Conservation (phyloP, 2,329 filamentous ascomycete species). For the Aspergillus ibericus region DNA sequence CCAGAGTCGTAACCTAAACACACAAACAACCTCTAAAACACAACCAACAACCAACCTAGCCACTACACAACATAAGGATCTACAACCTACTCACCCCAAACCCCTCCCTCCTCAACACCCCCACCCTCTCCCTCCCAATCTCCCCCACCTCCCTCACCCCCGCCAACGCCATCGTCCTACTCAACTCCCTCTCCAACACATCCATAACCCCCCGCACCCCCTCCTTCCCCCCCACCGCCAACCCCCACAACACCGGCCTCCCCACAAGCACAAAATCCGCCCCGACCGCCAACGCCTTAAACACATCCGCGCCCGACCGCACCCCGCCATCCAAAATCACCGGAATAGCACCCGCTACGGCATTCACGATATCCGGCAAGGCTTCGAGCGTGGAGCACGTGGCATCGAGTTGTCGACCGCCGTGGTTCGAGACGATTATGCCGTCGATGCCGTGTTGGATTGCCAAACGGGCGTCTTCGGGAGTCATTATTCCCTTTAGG, state of each 20-base stretch:
- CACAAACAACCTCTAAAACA: too few species aligned
- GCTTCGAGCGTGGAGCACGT: conserved; percentile 61
- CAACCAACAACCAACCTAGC: too few species aligned
- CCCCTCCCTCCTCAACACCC: not conserved
- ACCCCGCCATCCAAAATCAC: conserved; percentile 64
- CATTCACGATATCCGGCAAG: conserved; percentile 57
- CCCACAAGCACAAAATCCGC: conserved; percentile 64
- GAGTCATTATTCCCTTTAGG: conserved; percentile 70
- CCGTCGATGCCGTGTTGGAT: conserved; percentile 63
- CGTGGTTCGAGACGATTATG: conserved; percentile 70
- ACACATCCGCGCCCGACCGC: conserved; percentile 56
- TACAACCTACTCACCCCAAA: not conserved
- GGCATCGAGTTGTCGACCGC: conserved; percentile 65
- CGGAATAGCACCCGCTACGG: conserved; percentile 52
- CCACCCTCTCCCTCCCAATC: not conserved
- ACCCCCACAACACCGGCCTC: conserved; percentile 60
- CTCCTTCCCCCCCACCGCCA: conserved; percentile 56
- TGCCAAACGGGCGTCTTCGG: conserved; percentile 61
- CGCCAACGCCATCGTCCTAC: conserved; percentile 61
- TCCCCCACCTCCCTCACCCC: conserved; percentile 55
- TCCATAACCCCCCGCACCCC: conserved; percentile 64
- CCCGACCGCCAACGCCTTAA: conserved; percentile 62
- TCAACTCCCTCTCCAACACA: conserved; percentile 59
- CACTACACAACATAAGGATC: too few species aligned
- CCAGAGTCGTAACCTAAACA: too few species aligned